A percentile compares a stretch with the other conserved stretches of the same genome.
These are phyloP conservation scores for Mycena crocata DNA, from an alignment of 768 basidiomycete species.

Conservation along the genomic window DNA sequence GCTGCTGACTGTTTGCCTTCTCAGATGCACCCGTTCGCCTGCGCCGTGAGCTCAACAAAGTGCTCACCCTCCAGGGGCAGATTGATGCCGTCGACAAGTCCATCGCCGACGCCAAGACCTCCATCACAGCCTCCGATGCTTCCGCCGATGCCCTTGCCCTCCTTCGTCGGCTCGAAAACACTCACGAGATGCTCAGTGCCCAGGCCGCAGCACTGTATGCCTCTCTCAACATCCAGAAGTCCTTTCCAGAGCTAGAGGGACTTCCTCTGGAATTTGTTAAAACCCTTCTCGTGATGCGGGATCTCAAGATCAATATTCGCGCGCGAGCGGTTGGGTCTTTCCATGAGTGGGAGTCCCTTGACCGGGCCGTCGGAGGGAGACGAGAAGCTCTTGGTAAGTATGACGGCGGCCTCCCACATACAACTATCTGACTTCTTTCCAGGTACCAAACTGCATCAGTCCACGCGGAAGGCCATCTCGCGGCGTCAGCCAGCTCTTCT, in stretches of 20 bases:
- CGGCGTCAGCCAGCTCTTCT: conserved; percentile 45
- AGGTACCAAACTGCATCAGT: conserved; percentile 51
- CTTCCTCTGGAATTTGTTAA: conserved; percentile 44
- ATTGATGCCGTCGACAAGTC: conserved; percentile 39
- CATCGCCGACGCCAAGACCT: conserved; percentile 25
- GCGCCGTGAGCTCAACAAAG: conserved; percentile 46
- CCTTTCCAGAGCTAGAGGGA: conserved; percentile 47
- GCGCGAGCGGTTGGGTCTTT: conserved; percentile 48
- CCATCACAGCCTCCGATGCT: conserved; percentile 20
- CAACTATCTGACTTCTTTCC: background rate
- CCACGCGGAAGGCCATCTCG: conserved; percentile 44
- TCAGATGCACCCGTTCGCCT: conserved; percentile 42
- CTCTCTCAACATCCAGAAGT: conserved; percentile 46
- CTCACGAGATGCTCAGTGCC: conserved; percentile 34
- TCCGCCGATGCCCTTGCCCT: conserved; percentile 16
- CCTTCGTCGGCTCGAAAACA: conserved; percentile 36
- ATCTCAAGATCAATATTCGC: conserved; percentile 54
- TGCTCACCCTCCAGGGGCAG: conserved; percentile 45
- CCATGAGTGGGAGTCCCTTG: conserved; percentile 51
- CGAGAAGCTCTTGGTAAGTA: conserved; percentile 47
- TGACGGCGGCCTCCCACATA: background rate
- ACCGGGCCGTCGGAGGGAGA: conserved; percentile 45
- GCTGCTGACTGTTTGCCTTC: background rate
- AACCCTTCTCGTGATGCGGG: conserved; percentile 46
- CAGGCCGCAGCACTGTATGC: conserved; percentile 47